Evolutionary conservation across 108 stramenopile genomes (phyloP).

Genomic region (Nitzschia sp.): DNA sequence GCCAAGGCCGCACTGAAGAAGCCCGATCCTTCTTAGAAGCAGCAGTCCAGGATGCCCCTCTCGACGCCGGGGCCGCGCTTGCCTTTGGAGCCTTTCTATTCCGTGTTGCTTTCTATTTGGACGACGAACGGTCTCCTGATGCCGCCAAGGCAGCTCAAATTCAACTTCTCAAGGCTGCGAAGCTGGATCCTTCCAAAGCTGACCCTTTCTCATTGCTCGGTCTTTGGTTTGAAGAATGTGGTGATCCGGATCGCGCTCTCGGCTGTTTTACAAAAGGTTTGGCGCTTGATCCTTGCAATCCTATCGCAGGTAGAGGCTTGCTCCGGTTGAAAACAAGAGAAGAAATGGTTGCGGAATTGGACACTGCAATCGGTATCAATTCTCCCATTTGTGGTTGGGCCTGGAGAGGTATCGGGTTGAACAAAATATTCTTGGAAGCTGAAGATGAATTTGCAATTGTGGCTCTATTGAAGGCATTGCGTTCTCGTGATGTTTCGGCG

Average conservation of each 20-base stretch:
- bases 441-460: slow-evolving; percentile 55
- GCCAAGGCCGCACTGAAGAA: slow-evolving; percentile 40
- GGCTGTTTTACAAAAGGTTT: slow-evolving; percentile 68
- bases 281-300: slow-evolving; percentile 63
- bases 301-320: slow-evolving; percentile 73
- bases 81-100: slow-evolving; percentile 63
- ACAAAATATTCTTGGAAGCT: slow-evolving; percentile 37
- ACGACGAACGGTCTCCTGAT: background rate
- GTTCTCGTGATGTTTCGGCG: slow-evolving; percentile 56
- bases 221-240: slow-evolving; percentile 58
- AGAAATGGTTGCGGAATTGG: slow-evolving; percentile 21
- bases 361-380: slow-evolving; percentile 43
- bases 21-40: slow-evolving; percentile 55
- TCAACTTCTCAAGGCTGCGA: slow-evolving; percentile 69
- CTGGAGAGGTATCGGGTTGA: slow-evolving; percentile 56
- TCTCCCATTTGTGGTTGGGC: slow-evolving; percentile 76
- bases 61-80: slow-evolving; percentile 54
- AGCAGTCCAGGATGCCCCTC: slow-evolving; percentile 55
- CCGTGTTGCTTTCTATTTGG: slow-evolving; percentile 34
- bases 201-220: slow-evolving; percentile 72
- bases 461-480: slow-evolving; percentile 63
- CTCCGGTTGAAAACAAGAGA: slow-evolving; percentile 38
- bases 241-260: slow-evolving; percentile 50
- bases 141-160: slow-evolving; percentile 34
- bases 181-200: slow-evolving; percentile 54